Evolutionary conservation across 805 yeast genomes (phyloP).

Genomic region (Schizosaccharomyces cryophilus): DNA sequence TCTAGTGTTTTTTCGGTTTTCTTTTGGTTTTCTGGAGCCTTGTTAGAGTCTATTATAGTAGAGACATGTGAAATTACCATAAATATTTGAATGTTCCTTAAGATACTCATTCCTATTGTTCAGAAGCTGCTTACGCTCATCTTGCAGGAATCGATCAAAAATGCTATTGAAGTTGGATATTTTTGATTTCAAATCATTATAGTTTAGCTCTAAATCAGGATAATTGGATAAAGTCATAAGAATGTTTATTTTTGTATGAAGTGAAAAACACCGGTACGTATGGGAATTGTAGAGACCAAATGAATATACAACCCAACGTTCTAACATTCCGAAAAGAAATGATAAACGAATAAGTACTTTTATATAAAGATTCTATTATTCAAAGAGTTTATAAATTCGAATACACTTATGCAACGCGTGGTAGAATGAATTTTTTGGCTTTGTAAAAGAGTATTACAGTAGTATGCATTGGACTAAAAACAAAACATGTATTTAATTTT

Average conservation of each 20-base stretch:
- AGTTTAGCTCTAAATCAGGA: slow-evolving; percentile 12
- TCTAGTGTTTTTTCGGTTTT: background rate
- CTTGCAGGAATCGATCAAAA: slow-evolving; percentile 17
- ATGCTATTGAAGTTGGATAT: slow-evolving; percentile 19
- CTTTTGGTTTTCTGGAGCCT: background rate
- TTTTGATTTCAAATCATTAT: slow-evolving; percentile 16
- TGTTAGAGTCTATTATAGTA: background rate
- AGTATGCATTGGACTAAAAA: too few species aligned
- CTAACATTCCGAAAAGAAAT: too few species aligned
- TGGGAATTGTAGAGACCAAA: too few species aligned
- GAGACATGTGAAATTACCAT: slow-evolving; percentile 5
- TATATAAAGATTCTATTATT: too few species aligned
- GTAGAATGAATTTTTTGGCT: too few species aligned
- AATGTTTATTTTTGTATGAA: background rate
- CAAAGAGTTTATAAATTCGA: too few species aligned
- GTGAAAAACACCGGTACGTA: background rate
- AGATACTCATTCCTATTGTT: slow-evolving; percentile 8
- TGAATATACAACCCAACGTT: too few species aligned
- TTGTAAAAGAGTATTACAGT: too few species aligned
- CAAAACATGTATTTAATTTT: too few species aligned
- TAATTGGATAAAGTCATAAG: slow-evolving; percentile 10
- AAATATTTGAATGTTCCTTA: slow-evolving; percentile 6
- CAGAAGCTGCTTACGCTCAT: slow-evolving; percentile 13
- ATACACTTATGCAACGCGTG: too few species aligned
- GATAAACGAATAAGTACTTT: too few species aligned